phyloP scores from a whole-genome alignment of 2,329 filamentous ascomycete species.

The Byssochlamys sp. region DNA sequence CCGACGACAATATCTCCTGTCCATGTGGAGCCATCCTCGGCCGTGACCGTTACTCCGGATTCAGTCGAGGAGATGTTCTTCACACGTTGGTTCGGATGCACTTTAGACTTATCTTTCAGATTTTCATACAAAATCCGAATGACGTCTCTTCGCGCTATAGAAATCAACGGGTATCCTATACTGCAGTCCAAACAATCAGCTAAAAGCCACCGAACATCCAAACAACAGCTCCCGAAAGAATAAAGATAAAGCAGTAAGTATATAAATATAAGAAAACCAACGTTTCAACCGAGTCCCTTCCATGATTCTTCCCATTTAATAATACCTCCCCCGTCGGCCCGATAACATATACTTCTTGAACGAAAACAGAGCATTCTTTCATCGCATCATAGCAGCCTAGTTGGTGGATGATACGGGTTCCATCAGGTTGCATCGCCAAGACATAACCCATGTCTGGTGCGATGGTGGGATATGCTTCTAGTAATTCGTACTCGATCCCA shows the following conservation, averaged over 20 bases:
- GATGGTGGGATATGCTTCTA: slow-evolving; percentile 4
- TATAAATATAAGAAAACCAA: background rate
- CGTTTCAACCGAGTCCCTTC: background rate
- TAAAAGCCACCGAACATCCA: too few species aligned
- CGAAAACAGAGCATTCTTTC: background rate
- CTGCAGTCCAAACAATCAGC: background rate
- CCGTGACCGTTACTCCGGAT: background rate
- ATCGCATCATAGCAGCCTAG: background rate
- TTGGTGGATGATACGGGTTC: slow-evolving; percentile 1
- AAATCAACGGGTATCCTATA: background rate
- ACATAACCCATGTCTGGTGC: slow-evolving; percentile 3
- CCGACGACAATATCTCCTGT: slow-evolving; percentile 12
- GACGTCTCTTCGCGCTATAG: background rate
- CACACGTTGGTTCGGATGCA: background rate
- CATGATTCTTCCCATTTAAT: background rate
- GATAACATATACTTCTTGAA: background rate
- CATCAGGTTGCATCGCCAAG: background rate
- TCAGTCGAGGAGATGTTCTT: background rate
- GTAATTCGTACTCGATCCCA: slow-evolving; percentile 5
- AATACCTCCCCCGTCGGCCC: background rate
- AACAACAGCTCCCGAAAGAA: too few species aligned
- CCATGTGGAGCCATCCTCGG: slow-evolving; percentile 11
- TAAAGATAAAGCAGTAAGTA: too few species aligned
- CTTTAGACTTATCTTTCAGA: background rate
- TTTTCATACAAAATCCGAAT: background rate